A percentile compares a stretch with the other conserved stretches of the same genome.
phyloP scores from a whole-genome alignment of 306 rosid genomes.

The Cercis canadensis region DNA sequence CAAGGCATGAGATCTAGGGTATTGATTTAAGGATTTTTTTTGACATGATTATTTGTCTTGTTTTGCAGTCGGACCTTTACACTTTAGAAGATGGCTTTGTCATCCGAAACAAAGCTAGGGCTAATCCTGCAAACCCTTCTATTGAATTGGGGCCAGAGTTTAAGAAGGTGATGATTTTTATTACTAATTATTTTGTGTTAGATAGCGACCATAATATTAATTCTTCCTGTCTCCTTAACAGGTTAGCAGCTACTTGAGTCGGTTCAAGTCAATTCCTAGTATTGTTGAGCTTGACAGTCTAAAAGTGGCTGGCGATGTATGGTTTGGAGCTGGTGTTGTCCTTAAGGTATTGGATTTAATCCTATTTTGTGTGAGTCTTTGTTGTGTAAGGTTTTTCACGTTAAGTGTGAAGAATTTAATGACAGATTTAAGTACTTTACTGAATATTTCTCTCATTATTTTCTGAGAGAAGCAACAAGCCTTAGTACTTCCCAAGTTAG shows the following conservation, averaged over 20 bases:
- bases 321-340: constrained; percentile 76
- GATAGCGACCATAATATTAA: constrained; percentile 33
- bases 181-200: constrained; percentile 11
- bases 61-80: constrained; percentile 88
- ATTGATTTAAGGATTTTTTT: constrained; percentile 18
- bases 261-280: constrained; percentile 95
- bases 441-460: background rate
- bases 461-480: constrained; percentile 16
- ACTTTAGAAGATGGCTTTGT: constrained; percentile 77
- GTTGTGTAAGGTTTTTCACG: constrained; percentile 11
- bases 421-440: too few species aligned
- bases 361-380: constrained; percentile 5
- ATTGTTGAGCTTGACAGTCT: constrained; percentile 86
- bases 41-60: constrained; percentile 23
- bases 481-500: background rate
- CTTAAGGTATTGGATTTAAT: constrained; percentile 70
- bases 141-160: constrained; percentile 98
- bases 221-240: constrained; percentile 34
- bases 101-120: constrained; percentile 68
- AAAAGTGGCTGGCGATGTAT: constrained; percentile 91
- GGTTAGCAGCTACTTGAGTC: constrained; percentile 84
- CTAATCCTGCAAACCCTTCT: constrained; percentile 81
- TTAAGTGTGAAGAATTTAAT: background rate
- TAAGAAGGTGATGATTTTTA: constrained; percentile 70
- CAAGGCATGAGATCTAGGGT: constrained; percentile 23